Evolutionary conservation across 179 eudicot species (phyloP), one percentile per base, ranked within the genome.

Genomic region (Beta macrorhiza): DNA sequence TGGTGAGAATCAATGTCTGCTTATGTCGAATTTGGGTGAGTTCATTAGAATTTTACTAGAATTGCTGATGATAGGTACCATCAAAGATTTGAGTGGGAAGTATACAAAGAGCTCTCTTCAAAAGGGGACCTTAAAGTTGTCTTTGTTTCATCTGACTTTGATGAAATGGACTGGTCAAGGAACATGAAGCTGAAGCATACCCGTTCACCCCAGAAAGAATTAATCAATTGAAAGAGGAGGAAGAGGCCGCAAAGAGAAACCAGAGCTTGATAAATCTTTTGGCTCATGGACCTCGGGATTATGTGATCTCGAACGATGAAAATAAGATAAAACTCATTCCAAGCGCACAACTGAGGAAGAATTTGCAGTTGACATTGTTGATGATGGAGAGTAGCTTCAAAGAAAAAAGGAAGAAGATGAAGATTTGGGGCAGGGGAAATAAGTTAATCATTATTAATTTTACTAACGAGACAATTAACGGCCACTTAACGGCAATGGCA

Each of bases 201-300:
- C 91, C 90, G 0, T 87, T 89, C 69, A 90, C 89, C 2, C 63
- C 76, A 0, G 90, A 86, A 51, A 83, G 88, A 72, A 59, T 83
- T 53, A 62, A 62, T 61, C 86, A 85, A 49, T 61, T 88, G 77
- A 82, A 85, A 72, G 89, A 89, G 81, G 85, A 79, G 78, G 91
- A 86, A 82, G 89, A 87, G 79, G 84, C 56, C 5, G 88, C 87
- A 12, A 89, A 62, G 83, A 79, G 80, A 74, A 84, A 89, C 77
- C 91, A 87, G 75, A 85, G 79, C 75, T 64, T 90, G 83, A 89
- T 71, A 49, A 84, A 87, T 37, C 70, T 90, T 64, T 76, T 90
- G 85, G 89, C 80, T 58, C 61, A 84, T 68, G 82, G 79, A n/a
- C 65, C 86, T 61, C 89, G 92, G 52, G 90, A 90, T 74, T 86